These are phyloP conservation scores for Tetrapisispora phaffii DNA, from an alignment of 805 yeast species.

Conservation along the genomic window DNA sequence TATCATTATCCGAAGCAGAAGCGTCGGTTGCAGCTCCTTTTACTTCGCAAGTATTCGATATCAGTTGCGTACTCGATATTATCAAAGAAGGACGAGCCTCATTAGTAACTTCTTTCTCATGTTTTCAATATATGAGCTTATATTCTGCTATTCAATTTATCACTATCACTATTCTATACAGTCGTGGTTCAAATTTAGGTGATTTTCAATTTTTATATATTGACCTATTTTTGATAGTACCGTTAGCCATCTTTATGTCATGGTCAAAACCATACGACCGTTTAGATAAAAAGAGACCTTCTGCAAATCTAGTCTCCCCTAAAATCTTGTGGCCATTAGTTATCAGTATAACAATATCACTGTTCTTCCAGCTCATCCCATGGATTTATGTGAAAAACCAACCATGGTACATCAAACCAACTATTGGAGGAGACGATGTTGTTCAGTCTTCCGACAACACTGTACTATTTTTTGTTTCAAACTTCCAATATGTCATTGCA, in stretches of 20 bases:
- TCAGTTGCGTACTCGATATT: slow-evolving; percentile 84
- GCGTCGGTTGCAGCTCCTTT: slow-evolving; percentile 99
- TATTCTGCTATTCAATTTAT: slow-evolving; percentile 94
- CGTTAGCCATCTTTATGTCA: slow-evolving; percentile 94
- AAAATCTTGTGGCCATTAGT: slow-evolving; percentile 75
- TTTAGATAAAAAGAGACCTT: slow-evolving; percentile 69
- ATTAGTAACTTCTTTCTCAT: slow-evolving; percentile 86
- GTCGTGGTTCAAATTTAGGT: slow-evolving; percentile 85
- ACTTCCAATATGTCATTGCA: slow-evolving; percentile 78
- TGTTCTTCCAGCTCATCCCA: slow-evolving; percentile 53
- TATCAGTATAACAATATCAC: slow-evolving; percentile 59
- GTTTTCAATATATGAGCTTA: slow-evolving; percentile 95
- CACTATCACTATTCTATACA: slow-evolving; percentile 75
- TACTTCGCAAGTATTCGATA: slow-evolving; percentile 82
- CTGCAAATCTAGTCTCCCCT: slow-evolving; percentile 86
- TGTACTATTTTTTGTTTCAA: slow-evolving; percentile 65
- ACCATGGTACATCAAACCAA: slow-evolving; percentile 72
- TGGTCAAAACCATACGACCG: slow-evolving; percentile 75
- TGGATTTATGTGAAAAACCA: slow-evolving; percentile 53
- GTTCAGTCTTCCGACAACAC: slow-evolving; percentile 89
- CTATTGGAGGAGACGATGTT: slow-evolving; percentile 71
- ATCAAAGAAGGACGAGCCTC: slow-evolving; percentile 93
- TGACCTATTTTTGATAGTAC: slow-evolving; percentile 81
- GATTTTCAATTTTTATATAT: slow-evolving; percentile 95
- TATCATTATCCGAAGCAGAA: slow-evolving; percentile 92